Evolutionary conservation across 2,329 filamentous ascomycete genomes (phyloP), one percentile per base, ranked within the genome.

Genomic region (Didymella lethalis): DNA sequence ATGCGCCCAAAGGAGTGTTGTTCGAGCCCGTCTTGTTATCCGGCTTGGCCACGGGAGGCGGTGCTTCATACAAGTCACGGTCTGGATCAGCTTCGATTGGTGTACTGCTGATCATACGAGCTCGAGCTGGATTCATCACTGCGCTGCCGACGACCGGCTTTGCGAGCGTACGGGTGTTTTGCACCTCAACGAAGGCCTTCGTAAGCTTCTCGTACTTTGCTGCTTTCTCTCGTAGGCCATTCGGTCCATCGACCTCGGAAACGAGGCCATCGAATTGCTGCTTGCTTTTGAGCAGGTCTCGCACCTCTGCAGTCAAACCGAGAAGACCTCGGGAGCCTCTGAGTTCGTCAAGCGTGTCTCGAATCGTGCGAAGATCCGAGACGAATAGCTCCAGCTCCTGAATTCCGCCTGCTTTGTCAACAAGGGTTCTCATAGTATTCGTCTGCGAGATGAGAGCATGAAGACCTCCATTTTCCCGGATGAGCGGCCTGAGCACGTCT

Each of bases 1-100:
- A 10, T 11, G 16, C 23, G 14, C 66, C 64, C 28, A 69, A 48
- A 1, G 66, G 66, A 10, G 61, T 51, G 4, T 54, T 44, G 28
- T 69, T 69, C 4, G 66, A 61, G n/a, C 64, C 64, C 8, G 60
- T 67, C 40, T 36, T 65, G 18, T 43, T 62, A 8, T 11, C 20
- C 11, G 57, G 48, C 16, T 60, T 29, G 7, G 26, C 23, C 18
- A 57, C 41, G 8, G 48, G 45, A 8, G 45, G 57, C 49, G 48
- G 43, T 14, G 60, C 49, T 25, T 66, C 64, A 18, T 64, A 64
- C 34, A 67, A 26, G 32, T 66, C 63, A 23, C 59, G 62, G 49
- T 64, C 56, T 10, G 62, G 62, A 32, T 67, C 63, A 10, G 43
- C 26, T 20, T 51, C 57, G 36, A 59, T 51, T 28, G 55, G 57